Conservation (phyloP, 768 basidiomycete species). For the Leccinum uliginosum region DNA sequence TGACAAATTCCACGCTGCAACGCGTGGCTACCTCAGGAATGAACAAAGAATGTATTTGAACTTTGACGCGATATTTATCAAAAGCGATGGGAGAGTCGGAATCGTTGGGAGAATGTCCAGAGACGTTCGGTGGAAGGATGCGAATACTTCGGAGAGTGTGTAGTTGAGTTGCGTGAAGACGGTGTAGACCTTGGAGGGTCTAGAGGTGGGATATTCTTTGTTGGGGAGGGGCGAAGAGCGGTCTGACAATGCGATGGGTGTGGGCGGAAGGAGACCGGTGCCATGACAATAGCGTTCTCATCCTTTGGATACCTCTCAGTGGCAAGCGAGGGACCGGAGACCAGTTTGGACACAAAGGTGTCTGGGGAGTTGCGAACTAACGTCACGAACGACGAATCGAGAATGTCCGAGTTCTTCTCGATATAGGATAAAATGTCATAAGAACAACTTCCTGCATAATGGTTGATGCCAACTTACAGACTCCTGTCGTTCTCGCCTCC, state of each 20-base stretch:
- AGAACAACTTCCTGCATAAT: constrained; percentile 70
- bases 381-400: constrained; percentile 80
- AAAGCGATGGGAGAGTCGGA: constrained; percentile 84
- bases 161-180: constrained; percentile 78
- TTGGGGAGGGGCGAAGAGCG: constrained; percentile 24
- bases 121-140: constrained; percentile 54
- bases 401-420: constrained; percentile 67
- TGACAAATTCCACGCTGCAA: constrained; percentile 62
- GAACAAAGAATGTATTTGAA: constrained; percentile 70
- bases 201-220: constrained; percentile 56
- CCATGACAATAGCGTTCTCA: constrained; percentile 72
- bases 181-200: constrained; percentile 71
- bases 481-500: constrained; percentile 46
- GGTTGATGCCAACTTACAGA: constrained; percentile 83
- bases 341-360: constrained; percentile 71
- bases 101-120: constrained; percentile 87
- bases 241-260: constrained; percentile 41
- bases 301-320: constrained; percentile 78
- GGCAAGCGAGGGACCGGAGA: constrained; percentile 81
- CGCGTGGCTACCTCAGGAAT: constrained; percentile 69
- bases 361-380: constrained; percentile 70
- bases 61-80: constrained; percentile 82
- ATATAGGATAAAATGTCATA: constrained; percentile 72
- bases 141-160: constrained; percentile 66
- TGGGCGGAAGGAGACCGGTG: constrained; percentile 77